A percentile compares a stretch with the other conserved stretches of the same genome.
Evolutionary conservation across 2,329 filamentous ascomycete species (phyloP).

Genomic region (Mariannaea sp.): DNA sequence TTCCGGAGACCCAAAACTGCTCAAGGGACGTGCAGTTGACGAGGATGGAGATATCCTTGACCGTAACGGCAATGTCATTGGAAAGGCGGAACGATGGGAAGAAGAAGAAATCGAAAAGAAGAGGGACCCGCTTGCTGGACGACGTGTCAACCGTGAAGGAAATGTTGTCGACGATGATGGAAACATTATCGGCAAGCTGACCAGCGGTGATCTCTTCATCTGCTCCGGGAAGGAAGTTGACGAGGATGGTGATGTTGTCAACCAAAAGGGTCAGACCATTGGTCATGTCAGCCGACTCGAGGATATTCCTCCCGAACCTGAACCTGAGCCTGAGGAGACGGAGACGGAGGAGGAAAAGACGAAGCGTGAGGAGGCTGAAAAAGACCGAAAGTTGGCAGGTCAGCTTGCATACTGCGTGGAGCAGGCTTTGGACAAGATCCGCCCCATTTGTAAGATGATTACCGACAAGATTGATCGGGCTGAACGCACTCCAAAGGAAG

Average conservation of each 20-base stretch:
- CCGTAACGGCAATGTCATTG: constrained; percentile 67
- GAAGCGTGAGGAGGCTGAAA: constrained; percentile 60
- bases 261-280: constrained; percentile 68
- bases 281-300: constrained; percentile 71
- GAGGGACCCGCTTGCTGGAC: constrained; percentile 57
- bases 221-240: constrained; percentile 73
- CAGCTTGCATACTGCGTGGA: constrained; percentile 76
- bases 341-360: constrained; percentile 49
- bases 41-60: constrained; percentile 84
- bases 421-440: constrained; percentile 81
- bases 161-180: constrained; percentile 64
- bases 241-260: constrained; percentile 72
- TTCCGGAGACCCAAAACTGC: constrained; percentile 71
- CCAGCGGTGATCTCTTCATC: constrained; percentile 67
- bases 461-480: constrained; percentile 81
- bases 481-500: constrained; percentile 80
- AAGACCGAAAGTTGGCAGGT: constrained; percentile 76
- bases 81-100: constrained; percentile 64
- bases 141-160: constrained; percentile 62
- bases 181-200: constrained; percentile 68
- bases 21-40: constrained; percentile 76
- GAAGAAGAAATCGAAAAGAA: constrained; percentile 59
- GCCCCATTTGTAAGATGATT: constrained; percentile 86
- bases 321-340: constrained; percentile 53
- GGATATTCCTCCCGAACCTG: constrained; percentile 54